These are phyloP conservation scores for Globisporangium radiosum DNA, from an alignment of 352 stramenopile genomes.

Conservation along the genomic window DNA sequence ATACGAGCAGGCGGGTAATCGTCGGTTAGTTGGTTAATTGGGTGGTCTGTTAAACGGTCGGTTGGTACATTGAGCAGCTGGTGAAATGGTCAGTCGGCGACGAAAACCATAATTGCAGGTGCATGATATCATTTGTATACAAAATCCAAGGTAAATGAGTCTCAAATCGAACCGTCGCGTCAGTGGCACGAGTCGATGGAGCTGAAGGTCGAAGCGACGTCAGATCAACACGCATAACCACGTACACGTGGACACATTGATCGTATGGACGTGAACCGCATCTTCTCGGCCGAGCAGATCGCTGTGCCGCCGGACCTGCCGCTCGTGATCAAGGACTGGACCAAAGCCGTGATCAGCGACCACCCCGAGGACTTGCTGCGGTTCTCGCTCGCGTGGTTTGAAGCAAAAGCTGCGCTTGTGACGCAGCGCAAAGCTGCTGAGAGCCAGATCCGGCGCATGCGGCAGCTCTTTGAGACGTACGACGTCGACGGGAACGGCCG, in stretches of 20 bases:
- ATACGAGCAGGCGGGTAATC: not conserved
- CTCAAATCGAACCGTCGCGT: too few relatives aligned
- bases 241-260: too few relatives aligned
- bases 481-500: slow-evolving; percentile 74
- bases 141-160: too few relatives aligned
- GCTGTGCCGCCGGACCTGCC: slow-evolving; percentile 83
- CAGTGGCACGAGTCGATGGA: too few relatives aligned
- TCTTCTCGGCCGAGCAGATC: slow-evolving; percentile 91
- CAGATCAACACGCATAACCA: not conserved
- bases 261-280: slow-evolving; percentile 88
- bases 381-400: slow-evolving; percentile 86
- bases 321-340: slow-evolving; percentile 86
- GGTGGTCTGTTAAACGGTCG: too few relatives aligned
- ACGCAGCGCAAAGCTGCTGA: slow-evolving; percentile 62
- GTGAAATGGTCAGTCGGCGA: too few relatives aligned
- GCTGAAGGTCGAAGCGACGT: not conserved
- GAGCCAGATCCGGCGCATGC: slow-evolving; percentile 57
- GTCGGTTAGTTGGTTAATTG: too few relatives aligned
- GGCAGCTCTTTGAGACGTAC: slow-evolving; percentile 72
- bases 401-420: slow-evolving; percentile 59
- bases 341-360: slow-evolving; percentile 83
- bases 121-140: too few relatives aligned
- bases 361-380: slow-evolving; percentile 65
- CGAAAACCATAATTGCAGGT: too few relatives aligned
- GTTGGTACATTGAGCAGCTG: too few relatives aligned